Conservation (phyloP, 371 early-diverging fungal genomes). For the Capillidium heterosporum region DNA sequence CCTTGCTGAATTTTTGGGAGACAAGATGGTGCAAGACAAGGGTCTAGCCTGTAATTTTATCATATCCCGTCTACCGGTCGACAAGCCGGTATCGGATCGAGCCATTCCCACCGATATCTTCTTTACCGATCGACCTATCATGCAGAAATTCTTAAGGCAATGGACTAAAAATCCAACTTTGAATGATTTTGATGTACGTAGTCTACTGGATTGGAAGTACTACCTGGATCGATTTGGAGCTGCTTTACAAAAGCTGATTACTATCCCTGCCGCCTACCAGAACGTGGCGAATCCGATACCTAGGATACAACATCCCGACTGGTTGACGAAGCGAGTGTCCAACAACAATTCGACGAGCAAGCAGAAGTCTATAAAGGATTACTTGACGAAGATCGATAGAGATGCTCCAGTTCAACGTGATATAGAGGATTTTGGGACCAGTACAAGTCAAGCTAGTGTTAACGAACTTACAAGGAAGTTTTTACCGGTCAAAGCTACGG, state of each 20-base stretch:
- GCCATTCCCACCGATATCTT: slow-evolving; percentile 96
- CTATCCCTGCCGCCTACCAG: slow-evolving; percentile 98
- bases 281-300: slow-evolving; percentile 85
- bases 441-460: background rate
- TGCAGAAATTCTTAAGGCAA: slow-evolving; percentile 72
- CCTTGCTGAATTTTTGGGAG: slow-evolving; percentile 95
- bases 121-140: slow-evolving; percentile 58
- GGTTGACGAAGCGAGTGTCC: slow-evolving; percentile 69
- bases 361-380: slow-evolving; percentile 74
- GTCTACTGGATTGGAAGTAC: slow-evolving; percentile 97
- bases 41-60: slow-evolving; percentile 96
- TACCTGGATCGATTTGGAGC: slow-evolving; percentile 93
- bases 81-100: slow-evolving; percentile 84
- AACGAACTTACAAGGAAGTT: too few relatives aligned
- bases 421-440: slow-evolving; percentile 33
- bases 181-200: slow-evolving; percentile 61
- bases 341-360: slow-evolving; percentile 49
- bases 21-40: slow-evolving; percentile 94
- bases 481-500: background rate
- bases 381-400: slow-evolving; percentile 32
- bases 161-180: slow-evolving; percentile 77
- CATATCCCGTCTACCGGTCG: slow-evolving; percentile 74
- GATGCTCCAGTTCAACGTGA: slow-evolving; percentile 13
- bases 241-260: slow-evolving; percentile 93
- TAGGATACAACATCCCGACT: slow-evolving; percentile 85